phyloP scores from a whole-genome alignment of 2,329 filamentous ascomycete species.

The Botrytis sinoallii region DNA sequence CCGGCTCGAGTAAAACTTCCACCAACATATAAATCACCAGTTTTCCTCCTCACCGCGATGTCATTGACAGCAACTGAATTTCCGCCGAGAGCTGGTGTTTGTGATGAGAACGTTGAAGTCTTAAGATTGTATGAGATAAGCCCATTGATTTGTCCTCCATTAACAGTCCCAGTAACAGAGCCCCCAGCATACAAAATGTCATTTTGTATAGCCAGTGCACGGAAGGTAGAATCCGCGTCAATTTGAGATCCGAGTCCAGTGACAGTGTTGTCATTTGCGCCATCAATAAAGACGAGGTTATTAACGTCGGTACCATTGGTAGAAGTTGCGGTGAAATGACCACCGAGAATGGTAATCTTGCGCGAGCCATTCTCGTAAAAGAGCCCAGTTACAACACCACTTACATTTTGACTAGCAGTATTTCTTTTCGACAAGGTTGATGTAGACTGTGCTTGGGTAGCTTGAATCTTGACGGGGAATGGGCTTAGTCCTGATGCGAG shows the following conservation, averaged over 20 bases:
- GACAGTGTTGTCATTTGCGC: conserved; percentile 62
- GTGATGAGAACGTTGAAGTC: conserved; percentile 59
- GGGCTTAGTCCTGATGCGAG: conserved; percentile 53
- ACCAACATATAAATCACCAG: conserved; percentile 76
- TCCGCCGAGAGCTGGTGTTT: conserved; percentile 74
- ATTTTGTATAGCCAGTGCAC: conserved; percentile 64
- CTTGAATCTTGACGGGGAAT: conserved; percentile 56
- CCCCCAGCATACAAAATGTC: conserved; percentile 81
- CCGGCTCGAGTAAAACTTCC: conserved; percentile 83
- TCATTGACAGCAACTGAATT: conserved; percentile 69
- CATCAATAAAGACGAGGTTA: conserved; percentile 81
- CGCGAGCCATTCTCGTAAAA: conserved; percentile 69
- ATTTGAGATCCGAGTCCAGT: conserved; percentile 67
- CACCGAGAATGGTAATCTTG: conserved; percentile 85
- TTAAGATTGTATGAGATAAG: conserved; percentile 77
- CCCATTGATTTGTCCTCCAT: conserved; percentile 62
- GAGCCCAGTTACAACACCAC: conserved; percentile 72
- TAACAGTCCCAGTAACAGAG: conserved; percentile 67
- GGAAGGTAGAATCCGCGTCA: conserved; percentile 69
- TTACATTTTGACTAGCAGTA: conserved; percentile 45
- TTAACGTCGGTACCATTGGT: conserved; percentile 68
- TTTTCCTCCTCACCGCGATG: conserved; percentile 69
- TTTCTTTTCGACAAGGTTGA: conserved; percentile 47
- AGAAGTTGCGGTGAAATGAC: conserved; percentile 73
- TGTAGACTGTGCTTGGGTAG: conserved; percentile 39